Conservation (phyloP, 176 grass and related monocot species). For the Zoysia japonica region DNA sequence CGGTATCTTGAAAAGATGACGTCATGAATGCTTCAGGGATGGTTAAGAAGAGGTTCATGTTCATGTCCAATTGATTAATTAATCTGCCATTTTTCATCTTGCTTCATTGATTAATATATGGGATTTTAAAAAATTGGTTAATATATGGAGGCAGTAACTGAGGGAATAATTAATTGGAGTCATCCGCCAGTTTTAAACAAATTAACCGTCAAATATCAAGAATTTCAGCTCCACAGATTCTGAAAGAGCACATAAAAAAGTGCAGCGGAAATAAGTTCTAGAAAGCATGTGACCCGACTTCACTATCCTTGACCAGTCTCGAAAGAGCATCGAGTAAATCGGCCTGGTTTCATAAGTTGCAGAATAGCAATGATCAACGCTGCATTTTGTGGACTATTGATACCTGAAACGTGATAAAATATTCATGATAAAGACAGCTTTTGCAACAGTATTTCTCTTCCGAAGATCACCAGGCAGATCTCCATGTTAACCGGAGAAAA, state of each 20-base stretch:
- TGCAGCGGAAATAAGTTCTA: background rate
- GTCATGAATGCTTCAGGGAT: constrained; percentile 8
- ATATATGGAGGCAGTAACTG: background rate
- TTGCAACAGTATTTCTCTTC: constrained; percentile 13
- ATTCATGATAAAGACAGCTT: background rate
- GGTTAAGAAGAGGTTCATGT: background rate
- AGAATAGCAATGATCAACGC: background rate
- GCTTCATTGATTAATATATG: background rate
- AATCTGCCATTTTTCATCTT: background rate
- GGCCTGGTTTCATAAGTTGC: background rate
- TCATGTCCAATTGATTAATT: background rate
- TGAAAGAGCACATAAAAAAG: background rate
- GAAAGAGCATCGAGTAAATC: background rate
- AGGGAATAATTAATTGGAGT: too few relatives aligned
- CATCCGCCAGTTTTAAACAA: background rate
- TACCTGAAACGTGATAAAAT: background rate
- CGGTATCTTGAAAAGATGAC: constrained; percentile 18
- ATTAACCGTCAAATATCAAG: background rate
- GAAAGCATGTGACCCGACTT: background rate
- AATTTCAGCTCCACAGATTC: background rate
- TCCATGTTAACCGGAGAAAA: constrained; percentile 5
- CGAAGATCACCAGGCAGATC: too few relatives aligned
- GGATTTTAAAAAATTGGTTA: background rate
- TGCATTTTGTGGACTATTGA: background rate
- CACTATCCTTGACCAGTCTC: background rate